phyloP scores from a whole-genome alignment of 2,329 filamentous ascomycete species.

The Botrytis medusae region DNA sequence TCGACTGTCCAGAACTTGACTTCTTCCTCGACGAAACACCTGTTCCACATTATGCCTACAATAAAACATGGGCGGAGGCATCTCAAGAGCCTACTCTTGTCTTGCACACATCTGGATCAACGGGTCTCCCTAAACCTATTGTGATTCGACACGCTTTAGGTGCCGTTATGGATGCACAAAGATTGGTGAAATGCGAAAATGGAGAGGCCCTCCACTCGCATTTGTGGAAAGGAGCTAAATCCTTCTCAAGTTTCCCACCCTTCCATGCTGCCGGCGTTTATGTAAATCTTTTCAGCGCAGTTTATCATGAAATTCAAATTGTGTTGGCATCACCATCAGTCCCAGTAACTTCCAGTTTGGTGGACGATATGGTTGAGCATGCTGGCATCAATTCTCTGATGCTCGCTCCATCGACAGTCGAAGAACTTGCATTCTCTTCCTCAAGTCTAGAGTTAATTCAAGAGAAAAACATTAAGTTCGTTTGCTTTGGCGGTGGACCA shows the following conservation, averaged over 20 bases:
- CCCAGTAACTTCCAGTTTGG: constrained; percentile 13
- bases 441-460: constrained; percentile 8
- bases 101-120: constrained; percentile 28
- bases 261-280: constrained; percentile 14
- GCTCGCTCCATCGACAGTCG: constrained; percentile 20
- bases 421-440: constrained; percentile 14
- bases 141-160: constrained; percentile 13
- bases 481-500: constrained; percentile 15
- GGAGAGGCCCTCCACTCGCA: neutral
- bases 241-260: constrained; percentile 12
- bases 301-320: neutral
- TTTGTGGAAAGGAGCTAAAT: neutral
- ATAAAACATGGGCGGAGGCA: constrained; percentile 33
- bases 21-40: constrained; percentile 18
- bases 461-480: constrained; percentile 9
- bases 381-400: constrained; percentile 3
- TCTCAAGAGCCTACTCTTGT: constrained; percentile 18
- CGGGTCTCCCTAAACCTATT: constrained; percentile 27
- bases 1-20: constrained; percentile 18
- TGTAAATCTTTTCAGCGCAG: neutral
- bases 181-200: neutral
- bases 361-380: constrained; percentile 17
- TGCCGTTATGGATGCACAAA: constrained; percentile 1
- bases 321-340: constrained; percentile 14
- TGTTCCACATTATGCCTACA: constrained; percentile 22